These are phyloP conservation scores for Bauhinia variegata DNA, from an alignment of 306 rosid species.

Conservation along the genomic window DNA sequence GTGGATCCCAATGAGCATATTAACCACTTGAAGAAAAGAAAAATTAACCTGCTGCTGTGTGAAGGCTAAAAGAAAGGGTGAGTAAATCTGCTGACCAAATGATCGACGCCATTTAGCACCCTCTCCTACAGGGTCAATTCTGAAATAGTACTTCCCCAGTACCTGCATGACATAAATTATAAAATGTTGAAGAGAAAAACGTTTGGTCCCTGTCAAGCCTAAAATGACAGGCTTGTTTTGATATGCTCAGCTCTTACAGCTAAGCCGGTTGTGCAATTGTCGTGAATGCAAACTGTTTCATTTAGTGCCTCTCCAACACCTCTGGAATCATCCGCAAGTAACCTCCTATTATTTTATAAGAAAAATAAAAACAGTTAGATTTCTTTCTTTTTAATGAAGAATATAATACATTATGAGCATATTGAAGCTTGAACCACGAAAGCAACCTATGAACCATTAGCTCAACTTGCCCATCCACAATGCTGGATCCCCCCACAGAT, in stretches of 20 bases:
- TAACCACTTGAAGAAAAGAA: slow-evolving; percentile 31
- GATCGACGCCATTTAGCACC: slow-evolving; percentile 98
- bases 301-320: slow-evolving; percentile 87
- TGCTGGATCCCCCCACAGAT: slow-evolving; percentile 84
- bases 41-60: slow-evolving; percentile 64
- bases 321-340: slow-evolving; percentile 75
- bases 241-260: slow-evolving; percentile 73
- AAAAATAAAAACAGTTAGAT: slow-evolving; percentile 1
- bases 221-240: neutral
- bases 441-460: slow-evolving; percentile 84
- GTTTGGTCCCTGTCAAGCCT: no score
- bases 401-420: slow-evolving; percentile 10
- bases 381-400: neutral
- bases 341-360: slow-evolving; percentile 57
- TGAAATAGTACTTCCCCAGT: slow-evolving; percentile 75
- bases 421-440: neutral
- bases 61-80: slow-evolving; percentile 88
- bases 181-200: neutral
- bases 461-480: slow-evolving; percentile 76
- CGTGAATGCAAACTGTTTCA: slow-evolving; percentile 72
- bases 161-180: slow-evolving; percentile 50
- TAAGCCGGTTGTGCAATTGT: slow-evolving; percentile 75
- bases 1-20: neutral
- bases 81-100: slow-evolving; percentile 88
- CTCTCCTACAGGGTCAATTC: slow-evolving; percentile 78